phyloP scores from a whole-genome alignment of 345 rosid genomes.

The Murraya paniculata region DNA sequence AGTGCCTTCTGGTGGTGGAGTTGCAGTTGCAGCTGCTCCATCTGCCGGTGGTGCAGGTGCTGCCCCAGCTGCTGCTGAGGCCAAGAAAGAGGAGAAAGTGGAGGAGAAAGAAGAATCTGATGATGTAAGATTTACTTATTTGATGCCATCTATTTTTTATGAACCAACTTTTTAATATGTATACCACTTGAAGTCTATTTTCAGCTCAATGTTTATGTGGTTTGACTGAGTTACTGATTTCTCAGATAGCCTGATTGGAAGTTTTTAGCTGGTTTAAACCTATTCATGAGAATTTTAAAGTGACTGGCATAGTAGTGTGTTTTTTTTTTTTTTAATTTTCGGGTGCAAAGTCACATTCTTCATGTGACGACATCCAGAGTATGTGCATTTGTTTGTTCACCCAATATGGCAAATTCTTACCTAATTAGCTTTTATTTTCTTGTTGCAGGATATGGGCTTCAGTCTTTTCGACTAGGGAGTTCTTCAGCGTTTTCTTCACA shows the following conservation, averaged over 20 bases:
- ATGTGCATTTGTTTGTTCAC: background rate
- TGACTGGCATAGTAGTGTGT: background rate
- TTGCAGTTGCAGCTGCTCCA: conserved; percentile 38
- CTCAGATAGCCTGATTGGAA: background rate
- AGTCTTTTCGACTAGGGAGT: conserved; percentile 48
- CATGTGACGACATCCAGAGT: background rate
- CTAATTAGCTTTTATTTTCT: background rate
- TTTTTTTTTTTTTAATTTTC: background rate
- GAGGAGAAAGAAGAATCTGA: conserved; percentile 83
- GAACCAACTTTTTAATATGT: background rate
- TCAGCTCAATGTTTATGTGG: background rate
- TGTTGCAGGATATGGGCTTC: conserved; percentile 65
- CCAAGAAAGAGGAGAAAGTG: conserved; percentile 76
- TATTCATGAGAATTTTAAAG: background rate
- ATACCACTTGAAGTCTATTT: background rate
- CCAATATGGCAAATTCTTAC: background rate
- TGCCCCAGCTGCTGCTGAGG: conserved; percentile 55
- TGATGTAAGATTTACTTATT: conserved; percentile 44
- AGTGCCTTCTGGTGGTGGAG: conserved; percentile 66
- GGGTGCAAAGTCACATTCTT: background rate
- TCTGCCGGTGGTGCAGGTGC: conserved; percentile 34
- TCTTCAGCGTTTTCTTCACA: background rate
- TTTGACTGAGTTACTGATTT: background rate
- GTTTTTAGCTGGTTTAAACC: background rate
- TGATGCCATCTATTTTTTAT: no score